A percentile compares a stretch with the other conserved stretches of the same genome.
Evolutionary conservation across 164 flowering plant species (phyloP).

Genomic region (Vitis cinerea): DNA sequence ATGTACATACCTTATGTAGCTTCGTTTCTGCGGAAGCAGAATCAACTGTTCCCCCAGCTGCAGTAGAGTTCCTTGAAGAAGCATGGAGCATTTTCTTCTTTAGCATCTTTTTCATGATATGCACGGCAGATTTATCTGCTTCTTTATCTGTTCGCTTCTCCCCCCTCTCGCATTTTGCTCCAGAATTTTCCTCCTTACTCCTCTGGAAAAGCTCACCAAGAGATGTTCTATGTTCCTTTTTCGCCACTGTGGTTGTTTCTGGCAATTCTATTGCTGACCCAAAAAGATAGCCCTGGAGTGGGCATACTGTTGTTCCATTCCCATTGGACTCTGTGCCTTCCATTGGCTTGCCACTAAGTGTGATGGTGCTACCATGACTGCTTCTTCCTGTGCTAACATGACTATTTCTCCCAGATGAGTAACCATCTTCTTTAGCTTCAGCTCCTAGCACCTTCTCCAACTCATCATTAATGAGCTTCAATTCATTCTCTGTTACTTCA

Average conservation of each 20-base stretch:
- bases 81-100: constrained; percentile 49
- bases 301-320: constrained; percentile 47
- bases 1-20: constrained; percentile 55
- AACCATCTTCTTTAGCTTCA: constrained; percentile 53
- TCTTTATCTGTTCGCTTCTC: constrained; percentile 50
- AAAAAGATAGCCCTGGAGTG: constrained; percentile 79
- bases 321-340: constrained; percentile 36
- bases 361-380: constrained; percentile 60
- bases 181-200: constrained; percentile 53
- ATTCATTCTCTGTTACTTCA: constrained; percentile 68
- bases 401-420: constrained; percentile 73
- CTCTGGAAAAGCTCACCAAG: constrained; percentile 87
- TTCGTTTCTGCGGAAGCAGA: constrained; percentile 60
- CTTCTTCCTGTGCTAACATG: constrained; percentile 62
- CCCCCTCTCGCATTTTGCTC: constrained; percentile 27
- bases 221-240: constrained; percentile 77
- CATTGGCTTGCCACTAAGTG: constrained; percentile 55
- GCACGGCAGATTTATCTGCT: constrained; percentile 56
- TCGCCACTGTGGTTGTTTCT: constrained; percentile 38
- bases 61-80: constrained; percentile 34
- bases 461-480: constrained; percentile 78
- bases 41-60: constrained; percentile 36
- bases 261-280: constrained; percentile 69
- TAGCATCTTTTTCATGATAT: constrained; percentile 60
- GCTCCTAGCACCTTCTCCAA: constrained; percentile 72